Evolutionary conservation across 768 basidiomycete genomes (phyloP), one percentile per base, ranked within the genome.

Genomic region (Amanita molliuscula): DNA sequence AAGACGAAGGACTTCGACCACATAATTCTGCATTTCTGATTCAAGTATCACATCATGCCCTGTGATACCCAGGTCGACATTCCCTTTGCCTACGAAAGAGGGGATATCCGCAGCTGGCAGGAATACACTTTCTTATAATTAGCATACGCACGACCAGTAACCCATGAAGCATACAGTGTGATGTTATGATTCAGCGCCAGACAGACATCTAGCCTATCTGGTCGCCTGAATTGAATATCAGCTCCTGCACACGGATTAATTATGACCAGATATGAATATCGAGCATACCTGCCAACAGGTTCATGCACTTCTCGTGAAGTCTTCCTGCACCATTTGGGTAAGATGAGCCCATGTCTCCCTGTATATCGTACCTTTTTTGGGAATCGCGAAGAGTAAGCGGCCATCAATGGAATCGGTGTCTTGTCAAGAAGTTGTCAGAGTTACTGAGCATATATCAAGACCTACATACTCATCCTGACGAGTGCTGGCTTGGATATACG

Each of bases 31-130:
- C 83, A 96, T 92, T 50, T 82, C 68, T 2, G 92, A 76, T 66
- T 99, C 95, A 41, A 94, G 78, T 56, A 98, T 88, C 55, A 96
- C 89, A 70, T 99, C 96, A 68, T 97, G 93, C 3, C 96, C 96
- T 7, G 96, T 98, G 58, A 99, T 96, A 5, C 96, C 96, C 38
- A 99, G 75, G 58, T 97, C 89, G 60, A 99, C 88, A 61, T 93
- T 87, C 44, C 96, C 96, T 63, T 95, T 93, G 37, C 93, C 96
- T 40, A 99, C 96, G 66, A 98, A 99, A 25, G 93, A 95, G 8
- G 96, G 94, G 55, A 99, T 99, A 61, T 99, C 96, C 4, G 87
- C 75, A 1, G 96, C 96, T 20, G 96, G 94, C 20, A 98, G 84
- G 69, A 99, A 98, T 20, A 99, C 86, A 6, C 95, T 97, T 63